phyloP scores from a whole-genome alignment of 2,329 filamentous ascomycete species.

The Colletotrichum cuscutae region DNA sequence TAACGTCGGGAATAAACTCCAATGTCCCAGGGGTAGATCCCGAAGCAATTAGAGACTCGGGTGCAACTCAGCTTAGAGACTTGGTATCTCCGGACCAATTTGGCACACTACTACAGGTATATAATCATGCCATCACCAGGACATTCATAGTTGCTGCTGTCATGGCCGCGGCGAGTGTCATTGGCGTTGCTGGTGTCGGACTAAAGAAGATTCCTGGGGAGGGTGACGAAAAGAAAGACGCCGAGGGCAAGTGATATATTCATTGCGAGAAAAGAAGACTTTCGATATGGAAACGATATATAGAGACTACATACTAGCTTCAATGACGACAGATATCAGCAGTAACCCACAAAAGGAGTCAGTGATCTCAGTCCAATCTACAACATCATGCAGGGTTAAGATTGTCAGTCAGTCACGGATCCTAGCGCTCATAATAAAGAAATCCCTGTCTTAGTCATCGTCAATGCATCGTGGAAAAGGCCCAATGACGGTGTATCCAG shows the following conservation, averaged over 20 bases:
- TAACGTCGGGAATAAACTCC: neutral
- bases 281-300: too few relatives aligned
- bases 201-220: slow-evolving; percentile 4
- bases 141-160: slow-evolving; percentile 18
- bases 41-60: neutral
- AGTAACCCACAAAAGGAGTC: neutral
- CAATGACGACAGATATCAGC: neutral
- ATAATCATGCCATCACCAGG: slow-evolving; percentile 20
- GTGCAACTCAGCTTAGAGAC: neutral
- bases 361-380: neutral
- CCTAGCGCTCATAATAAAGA: neutral
- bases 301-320: neutral
- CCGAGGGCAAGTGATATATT: neutral
- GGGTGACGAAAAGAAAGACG: neutral
- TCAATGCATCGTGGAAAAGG: neutral
- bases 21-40: neutral
- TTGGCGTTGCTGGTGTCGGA: slow-evolving; percentile 21
- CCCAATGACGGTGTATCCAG: slow-evolving; percentile 12
- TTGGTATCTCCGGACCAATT: neutral
- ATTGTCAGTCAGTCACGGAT: slow-evolving; percentile 8
- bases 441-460: slow-evolving; percentile 18
- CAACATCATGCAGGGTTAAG: slow-evolving; percentile 21
- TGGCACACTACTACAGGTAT: neutral
- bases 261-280: too few relatives aligned
- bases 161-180: slow-evolving; percentile 15